A percentile compares a stretch with the other conserved stretches of the same genome.
Evolutionary conservation across 768 basidiomycete species (phyloP).

Genomic region (Mycena amicta): DNA sequence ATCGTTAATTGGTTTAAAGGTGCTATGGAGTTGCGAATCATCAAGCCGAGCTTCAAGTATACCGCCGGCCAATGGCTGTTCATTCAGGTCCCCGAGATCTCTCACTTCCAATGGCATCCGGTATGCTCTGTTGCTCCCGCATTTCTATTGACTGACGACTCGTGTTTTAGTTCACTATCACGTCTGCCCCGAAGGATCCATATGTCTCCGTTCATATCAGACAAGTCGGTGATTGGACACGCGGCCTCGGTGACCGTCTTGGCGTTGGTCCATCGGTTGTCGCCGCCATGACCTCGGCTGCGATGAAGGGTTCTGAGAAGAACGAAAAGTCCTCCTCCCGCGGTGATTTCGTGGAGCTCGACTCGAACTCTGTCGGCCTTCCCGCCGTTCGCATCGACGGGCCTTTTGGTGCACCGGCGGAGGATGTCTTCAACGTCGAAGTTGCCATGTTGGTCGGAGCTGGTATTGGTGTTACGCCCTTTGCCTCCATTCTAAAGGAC

Average conservation of each 20-base stretch:
- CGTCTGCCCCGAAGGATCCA: slow-evolving; percentile 92
- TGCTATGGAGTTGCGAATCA: slow-evolving; percentile 91
- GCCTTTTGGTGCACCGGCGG: slow-evolving; percentile 91
- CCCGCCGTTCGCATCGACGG: slow-evolving; percentile 83
- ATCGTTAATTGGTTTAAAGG: slow-evolving; percentile 41
- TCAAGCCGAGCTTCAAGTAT: slow-evolving; percentile 92
- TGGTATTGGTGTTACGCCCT: slow-evolving; percentile 95
- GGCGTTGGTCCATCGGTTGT: slow-evolving; percentile 80
- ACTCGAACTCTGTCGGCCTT: slow-evolving; percentile 52
- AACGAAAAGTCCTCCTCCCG: slow-evolving; percentile 54
- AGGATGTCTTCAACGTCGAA: slow-evolving; percentile 84
- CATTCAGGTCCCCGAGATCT: slow-evolving; percentile 85
- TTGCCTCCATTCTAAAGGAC: slow-evolving; percentile 92
- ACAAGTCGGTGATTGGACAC: slow-evolving; percentile 90
- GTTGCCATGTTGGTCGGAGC: slow-evolving; percentile 92
- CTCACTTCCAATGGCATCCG: slow-evolving; percentile 91
- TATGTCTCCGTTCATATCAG: slow-evolving; percentile 92
- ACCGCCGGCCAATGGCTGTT: slow-evolving; percentile 92
- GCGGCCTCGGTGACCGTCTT: slow-evolving; percentile 81
- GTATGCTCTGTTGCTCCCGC: slow-evolving; percentile 45
- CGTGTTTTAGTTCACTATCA: slow-evolving; percentile 91
- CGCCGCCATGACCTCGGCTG: slow-evolving; percentile 74
- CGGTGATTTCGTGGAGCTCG: slow-evolving; percentile 83
- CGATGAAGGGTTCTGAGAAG: slow-evolving; percentile 77
- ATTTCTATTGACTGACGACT: slow-evolving; percentile 2